phyloP scores from a whole-genome alignment of 257 asterid species.

The Jaltomata sinuosa region DNA sequence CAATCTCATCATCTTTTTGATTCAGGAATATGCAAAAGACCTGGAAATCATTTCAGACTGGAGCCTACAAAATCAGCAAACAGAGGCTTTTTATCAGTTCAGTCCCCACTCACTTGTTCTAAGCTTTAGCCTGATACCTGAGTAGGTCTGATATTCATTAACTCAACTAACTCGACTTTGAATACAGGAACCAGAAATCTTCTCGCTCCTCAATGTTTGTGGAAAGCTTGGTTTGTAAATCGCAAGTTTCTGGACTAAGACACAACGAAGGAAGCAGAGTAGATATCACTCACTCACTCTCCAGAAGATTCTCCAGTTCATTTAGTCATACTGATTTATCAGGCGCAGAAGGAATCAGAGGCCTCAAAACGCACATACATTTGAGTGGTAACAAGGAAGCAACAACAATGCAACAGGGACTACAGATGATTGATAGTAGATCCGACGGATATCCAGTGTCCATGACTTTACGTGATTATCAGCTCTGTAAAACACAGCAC shows the following conservation, averaged over 20 bases:
- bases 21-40: constrained; percentile 32
- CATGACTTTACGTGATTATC: constrained; percentile 8
- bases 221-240: constrained; percentile 12
- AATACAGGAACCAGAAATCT: constrained; percentile 25
- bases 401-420: constrained; percentile 7
- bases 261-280: constrained; percentile 12
- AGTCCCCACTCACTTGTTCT: constrained; percentile 16
- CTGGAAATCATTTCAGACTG: constrained; percentile 11
- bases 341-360: constrained; percentile 13
- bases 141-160: not conserved
- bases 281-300: constrained; percentile 21
- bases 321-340: constrained; percentile 16
- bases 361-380: constrained; percentile 3
- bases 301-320: constrained; percentile 43
- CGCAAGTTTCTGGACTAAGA: constrained; percentile 15
- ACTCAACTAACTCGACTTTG: not conserved
- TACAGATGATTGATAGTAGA: constrained; percentile 14
- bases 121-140: not conserved
- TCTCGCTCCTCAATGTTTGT: constrained; percentile 13
- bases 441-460: constrained; percentile 2
- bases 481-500: constrained; percentile 8
- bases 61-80: constrained; percentile 17
- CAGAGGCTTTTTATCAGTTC: constrained; percentile 22
- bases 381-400: constrained; percentile 15
- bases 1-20: not conserved